phyloP scores from a whole-genome alignment of 164 flowering plant species.

The Echeveria elegans region DNA sequence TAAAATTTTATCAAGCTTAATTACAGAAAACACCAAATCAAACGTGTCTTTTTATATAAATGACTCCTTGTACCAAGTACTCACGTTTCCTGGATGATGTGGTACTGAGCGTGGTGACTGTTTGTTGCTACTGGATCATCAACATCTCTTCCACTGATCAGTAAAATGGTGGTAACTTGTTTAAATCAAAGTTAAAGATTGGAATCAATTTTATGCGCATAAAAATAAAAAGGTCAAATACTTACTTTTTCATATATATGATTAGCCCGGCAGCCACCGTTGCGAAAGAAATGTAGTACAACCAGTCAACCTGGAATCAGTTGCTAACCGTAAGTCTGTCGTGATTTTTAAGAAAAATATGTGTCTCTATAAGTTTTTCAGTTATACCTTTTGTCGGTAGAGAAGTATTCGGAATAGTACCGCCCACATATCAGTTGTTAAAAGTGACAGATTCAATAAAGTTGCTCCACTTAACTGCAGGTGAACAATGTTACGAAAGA shows the following conservation, averaged over 20 bases:
- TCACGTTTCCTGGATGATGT: not conserved
- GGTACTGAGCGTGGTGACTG: not conserved
- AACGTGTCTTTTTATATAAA: too few species aligned
- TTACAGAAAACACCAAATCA: too few species aligned
- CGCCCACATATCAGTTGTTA: constrained; percentile 86
- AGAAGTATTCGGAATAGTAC: constrained; percentile 51
- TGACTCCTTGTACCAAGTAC: too few species aligned
- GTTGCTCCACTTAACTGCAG: constrained; percentile 62
- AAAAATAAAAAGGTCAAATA: not conserved
- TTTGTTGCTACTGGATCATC: constrained; percentile 5
- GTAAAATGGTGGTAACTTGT: constrained; percentile 2
- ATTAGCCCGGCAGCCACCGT: constrained; percentile 50
- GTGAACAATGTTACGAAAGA: not conserved
- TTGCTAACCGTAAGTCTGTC: not conserved
- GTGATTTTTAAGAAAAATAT: not conserved
- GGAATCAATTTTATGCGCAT: not conserved
- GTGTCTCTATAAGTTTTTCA: too few species aligned
- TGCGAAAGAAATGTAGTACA: constrained; percentile 51
- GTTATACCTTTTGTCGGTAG: constrained; percentile 56
- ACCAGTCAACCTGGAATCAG: constrained; percentile 64
- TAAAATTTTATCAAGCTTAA: too few species aligned
- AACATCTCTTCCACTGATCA: constrained; percentile 25
- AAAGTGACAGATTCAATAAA: constrained; percentile 61
- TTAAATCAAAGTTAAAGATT: not conserved
- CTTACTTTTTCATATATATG: constrained; percentile 56